These are phyloP conservation scores for Aspergillus proliferans DNA, from an alignment of 2,329 filamentous ascomycete genomes.

Conservation along the genomic window DNA sequence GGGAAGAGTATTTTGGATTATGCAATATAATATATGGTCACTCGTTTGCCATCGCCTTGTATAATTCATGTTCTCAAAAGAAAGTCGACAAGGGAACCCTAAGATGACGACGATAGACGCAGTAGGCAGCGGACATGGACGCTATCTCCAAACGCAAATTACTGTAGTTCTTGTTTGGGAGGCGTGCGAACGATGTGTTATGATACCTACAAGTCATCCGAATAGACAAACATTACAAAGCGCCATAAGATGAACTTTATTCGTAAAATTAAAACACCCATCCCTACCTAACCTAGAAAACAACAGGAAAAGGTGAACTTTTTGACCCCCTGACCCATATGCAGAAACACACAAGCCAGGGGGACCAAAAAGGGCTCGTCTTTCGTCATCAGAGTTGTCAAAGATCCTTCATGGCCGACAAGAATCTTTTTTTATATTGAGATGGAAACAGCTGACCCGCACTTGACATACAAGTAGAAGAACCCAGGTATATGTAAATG, in stretches of 20 bases:
- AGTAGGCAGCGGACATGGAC: no score
- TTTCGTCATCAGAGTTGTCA: slow-evolving; percentile 8
- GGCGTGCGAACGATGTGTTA: no score
- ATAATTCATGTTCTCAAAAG: no score
- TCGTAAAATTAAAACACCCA: slow-evolving; percentile 19
- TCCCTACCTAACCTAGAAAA: slow-evolving; percentile 10
- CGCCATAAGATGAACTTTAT: slow-evolving; percentile 5
- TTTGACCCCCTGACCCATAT: slow-evolving; percentile 2
- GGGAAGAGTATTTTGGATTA: no score
- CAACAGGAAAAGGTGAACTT: slow-evolving; percentile 7
- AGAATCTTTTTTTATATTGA: slow-evolving; percentile 32
- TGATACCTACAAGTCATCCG: no score
- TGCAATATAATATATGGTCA: no score
- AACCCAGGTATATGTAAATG: slow-evolving; percentile 20
- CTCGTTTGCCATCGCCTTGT: no score
- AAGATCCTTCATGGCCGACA: slow-evolving; percentile 26
- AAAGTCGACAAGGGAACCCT: no score
- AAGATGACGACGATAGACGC: no score
- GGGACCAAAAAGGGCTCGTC: slow-evolving; percentile 7
- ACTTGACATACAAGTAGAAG: slow-evolving; percentile 36
- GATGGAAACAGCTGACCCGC: slow-evolving; percentile 35
- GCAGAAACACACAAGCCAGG: neutral
- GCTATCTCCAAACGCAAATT: no score
- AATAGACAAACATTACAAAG: neutral
- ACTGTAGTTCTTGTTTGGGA: no score